phyloP scores from a whole-genome alignment of 768 basidiomycete genomes.

The Strobilomyces confusus region DNA sequence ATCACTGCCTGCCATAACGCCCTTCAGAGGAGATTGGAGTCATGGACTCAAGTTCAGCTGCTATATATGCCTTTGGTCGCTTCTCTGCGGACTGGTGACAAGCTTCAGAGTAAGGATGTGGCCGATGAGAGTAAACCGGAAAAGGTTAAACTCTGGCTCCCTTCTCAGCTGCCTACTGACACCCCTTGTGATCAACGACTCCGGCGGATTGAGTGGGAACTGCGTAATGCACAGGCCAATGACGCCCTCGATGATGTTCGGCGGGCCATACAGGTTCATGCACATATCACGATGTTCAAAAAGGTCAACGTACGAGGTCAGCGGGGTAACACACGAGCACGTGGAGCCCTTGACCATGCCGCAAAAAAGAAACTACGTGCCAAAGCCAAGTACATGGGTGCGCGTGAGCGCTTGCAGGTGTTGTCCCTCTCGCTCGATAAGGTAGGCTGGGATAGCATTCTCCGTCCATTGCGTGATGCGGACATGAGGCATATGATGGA shows the following conservation, averaged over 20 bases:
- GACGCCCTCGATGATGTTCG: neutral
- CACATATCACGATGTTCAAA: neutral
- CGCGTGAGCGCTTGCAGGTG: too few relatives aligned
- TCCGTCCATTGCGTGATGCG: neutral
- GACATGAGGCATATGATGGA: neutral
- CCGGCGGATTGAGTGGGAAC: neutral
- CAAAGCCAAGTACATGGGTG: neutral
- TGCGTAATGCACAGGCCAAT: neutral
- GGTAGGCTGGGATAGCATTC: neutral
- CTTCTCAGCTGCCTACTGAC: neutral
- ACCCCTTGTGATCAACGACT: neutral
- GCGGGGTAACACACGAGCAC: neutral
- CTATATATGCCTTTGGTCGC: too few relatives aligned
- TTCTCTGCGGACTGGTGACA: too few relatives aligned
- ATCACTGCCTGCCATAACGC: neutral
- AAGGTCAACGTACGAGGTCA: neutral
- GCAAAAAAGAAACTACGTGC: neutral
- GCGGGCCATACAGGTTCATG: neutral
- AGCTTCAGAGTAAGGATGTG: too few relatives aligned
- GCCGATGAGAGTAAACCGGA: neutral
- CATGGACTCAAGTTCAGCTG: too few relatives aligned
- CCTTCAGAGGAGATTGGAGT: neutral
- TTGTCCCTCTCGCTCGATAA: too few relatives aligned
- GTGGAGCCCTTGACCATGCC: neutral
- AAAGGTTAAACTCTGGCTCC: neutral